A percentile compares a stretch with the other conserved stretches of the same genome.
These are phyloP conservation scores for Ilex asprella DNA, from an alignment of 257 asterid species.

Conservation along the genomic window DNA sequence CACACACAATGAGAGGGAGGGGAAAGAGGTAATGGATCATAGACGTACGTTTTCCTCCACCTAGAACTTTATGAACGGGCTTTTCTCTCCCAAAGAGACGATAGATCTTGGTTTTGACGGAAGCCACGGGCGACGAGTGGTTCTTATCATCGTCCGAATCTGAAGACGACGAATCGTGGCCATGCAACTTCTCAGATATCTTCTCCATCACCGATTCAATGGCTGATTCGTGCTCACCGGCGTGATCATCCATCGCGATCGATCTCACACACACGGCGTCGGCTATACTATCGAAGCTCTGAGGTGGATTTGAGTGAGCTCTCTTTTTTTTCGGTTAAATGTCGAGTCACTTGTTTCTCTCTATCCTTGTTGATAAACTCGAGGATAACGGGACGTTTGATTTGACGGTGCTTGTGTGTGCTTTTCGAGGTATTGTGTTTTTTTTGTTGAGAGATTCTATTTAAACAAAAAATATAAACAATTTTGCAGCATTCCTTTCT, in stretches of 20 bases:
- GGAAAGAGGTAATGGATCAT: background rate
- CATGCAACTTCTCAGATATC: conserved; percentile 63
- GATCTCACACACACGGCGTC: conserved; percentile 30
- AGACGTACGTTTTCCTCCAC: conserved; percentile 85
- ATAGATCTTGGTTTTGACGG: conserved; percentile 65
- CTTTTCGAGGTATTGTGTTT: too few relatives aligned
- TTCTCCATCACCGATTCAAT: conserved; percentile 62
- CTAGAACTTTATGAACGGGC: conserved; percentile 77
- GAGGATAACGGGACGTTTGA: background rate
- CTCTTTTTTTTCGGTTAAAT: background rate
- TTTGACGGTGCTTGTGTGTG: background rate
- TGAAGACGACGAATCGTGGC: conserved; percentile 64
- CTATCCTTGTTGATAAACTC: too few relatives aligned
- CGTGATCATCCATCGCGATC: conserved; percentile 45
- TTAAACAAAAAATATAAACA: background rate
- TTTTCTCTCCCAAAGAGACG: conserved; percentile 84
- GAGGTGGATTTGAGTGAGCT: background rate
- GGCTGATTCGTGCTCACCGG: conserved; percentile 33
- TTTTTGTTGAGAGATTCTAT: too few relatives aligned
- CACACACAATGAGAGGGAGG: background rate
- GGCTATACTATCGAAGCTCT: background rate
- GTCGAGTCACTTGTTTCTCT: too few relatives aligned
- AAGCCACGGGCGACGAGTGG: conserved; percentile 33
- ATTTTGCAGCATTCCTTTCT: background rate
- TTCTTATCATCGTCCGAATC: conserved; percentile 58